Evolutionary conservation across 176 grass and related monocot species (phyloP).

Genomic region (Bonia amplexicaulis): DNA sequence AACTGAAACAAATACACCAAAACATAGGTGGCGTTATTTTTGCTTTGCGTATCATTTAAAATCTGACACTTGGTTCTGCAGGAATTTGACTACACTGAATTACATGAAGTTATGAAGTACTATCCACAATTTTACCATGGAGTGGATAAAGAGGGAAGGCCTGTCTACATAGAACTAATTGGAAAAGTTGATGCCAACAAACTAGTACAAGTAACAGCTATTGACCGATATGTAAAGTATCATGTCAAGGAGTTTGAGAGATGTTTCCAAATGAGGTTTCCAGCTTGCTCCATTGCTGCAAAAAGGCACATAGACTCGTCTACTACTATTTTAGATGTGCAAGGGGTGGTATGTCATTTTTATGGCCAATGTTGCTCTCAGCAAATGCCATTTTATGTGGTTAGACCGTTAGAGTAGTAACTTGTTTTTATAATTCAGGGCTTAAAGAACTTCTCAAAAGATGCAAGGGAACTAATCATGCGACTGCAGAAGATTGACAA

Average conservation of each 20-base stretch:
- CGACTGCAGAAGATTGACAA: constrained; percentile 87
- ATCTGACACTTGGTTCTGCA: constrained; percentile 33
- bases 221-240: constrained; percentile 87
- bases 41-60: background rate
- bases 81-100: constrained; percentile 82
- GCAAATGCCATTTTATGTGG: background rate
- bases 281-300: constrained; percentile 73
- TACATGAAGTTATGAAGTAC: constrained; percentile 69
- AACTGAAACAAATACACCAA: background rate
- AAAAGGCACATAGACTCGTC: constrained; percentile 79
- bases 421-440: constrained; percentile 52
- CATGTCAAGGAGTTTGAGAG: constrained; percentile 83
- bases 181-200: constrained; percentile 81
- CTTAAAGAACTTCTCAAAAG: constrained; percentile 93
- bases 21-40: background rate
- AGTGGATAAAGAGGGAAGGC: constrained; percentile 90
- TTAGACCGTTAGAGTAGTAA: constrained; percentile 9
- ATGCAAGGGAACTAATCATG: constrained; percentile 88
- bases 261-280: constrained; percentile 63
- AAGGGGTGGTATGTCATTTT: constrained; percentile 65
- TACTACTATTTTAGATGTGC: constrained; percentile 82
- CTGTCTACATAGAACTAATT: constrained; percentile 82
- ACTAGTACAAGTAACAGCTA: constrained; percentile 85
- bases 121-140: constrained; percentile 99
- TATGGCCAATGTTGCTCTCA: constrained; percentile 11